Base-by-base conservation (phyloP, 179 eudicot genomes). In the Silene noctiflora region DNA sequence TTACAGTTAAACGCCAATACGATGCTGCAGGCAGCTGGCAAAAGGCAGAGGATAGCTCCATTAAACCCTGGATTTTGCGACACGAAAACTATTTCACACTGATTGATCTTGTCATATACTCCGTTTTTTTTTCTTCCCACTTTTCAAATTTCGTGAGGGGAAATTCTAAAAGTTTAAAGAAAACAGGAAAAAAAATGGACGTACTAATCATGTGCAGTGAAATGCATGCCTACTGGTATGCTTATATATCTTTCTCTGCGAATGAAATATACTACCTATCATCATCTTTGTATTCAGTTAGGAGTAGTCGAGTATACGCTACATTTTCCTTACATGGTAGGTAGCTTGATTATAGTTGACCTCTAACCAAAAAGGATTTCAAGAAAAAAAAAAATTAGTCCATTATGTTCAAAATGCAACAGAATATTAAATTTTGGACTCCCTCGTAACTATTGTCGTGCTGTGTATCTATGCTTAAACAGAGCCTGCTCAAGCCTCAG, bases 401-500 rank as follows among this genome's bases (percentile, higher is more conserved):
- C 46, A 39, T 39, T 39, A 39, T 39, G 46, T 39, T 39, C 46
- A 39, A 39, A 39, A 39, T 39, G 11, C 8, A 39, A 39, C 46
- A 39, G 46, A 39, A 39, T 39, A 3, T 39, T 7, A 39, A 39
- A 39, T 39, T 39, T 39, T 39, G 46, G 46, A 39, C 46, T 39
- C 46, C 46, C 46, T 39, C 46, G 10, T 69, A 27, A 29, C 29
- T 60, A 35, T 8, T 80, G 65, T 60, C 48, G 19, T 27, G 27
- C 48, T 58, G 3, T 67, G 8, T 10, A 2, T 77, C 14, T 56
- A 9, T 74, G 75, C 75, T 75, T 58, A 31, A 19, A 55, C 81
- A 94, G 98, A 85, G 81, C 94, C 94, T 81, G 87, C 84, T 77
- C 90, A 92, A 83, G 77, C 67, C 71, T 70, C 84, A 56, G 84